phyloP scores from a whole-genome alignment of 805 yeast genomes.

The Wickerhamiella brachini region DNA sequence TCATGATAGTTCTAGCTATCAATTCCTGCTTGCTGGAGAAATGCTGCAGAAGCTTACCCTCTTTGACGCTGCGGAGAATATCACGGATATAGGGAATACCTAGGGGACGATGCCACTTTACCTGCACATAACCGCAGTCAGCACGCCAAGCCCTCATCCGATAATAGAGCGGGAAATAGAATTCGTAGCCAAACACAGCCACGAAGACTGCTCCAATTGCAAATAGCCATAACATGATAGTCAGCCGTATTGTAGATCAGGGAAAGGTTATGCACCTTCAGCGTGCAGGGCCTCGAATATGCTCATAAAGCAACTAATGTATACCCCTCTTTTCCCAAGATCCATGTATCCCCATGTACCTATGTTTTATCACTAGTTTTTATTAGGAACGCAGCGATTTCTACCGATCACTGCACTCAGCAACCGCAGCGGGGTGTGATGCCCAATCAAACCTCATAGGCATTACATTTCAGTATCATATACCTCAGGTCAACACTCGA shows the following conservation, averaged over 20 bases:
- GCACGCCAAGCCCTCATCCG: background rate
- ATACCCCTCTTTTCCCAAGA: too few species aligned
- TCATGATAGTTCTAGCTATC: slow-evolving; percentile 11
- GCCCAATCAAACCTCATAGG: too few species aligned
- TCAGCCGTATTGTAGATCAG: background rate
- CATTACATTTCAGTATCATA: too few species aligned
- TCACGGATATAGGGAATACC: background rate
- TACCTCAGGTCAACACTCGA: too few species aligned
- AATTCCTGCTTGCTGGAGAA: slow-evolving; percentile 11
- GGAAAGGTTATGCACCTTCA: background rate
- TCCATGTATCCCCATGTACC: too few species aligned
- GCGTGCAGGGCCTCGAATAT: too few species aligned
- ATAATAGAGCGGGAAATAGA: background rate
- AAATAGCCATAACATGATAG: background rate
- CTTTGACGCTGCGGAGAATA: background rate
- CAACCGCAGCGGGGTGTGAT: too few species aligned
- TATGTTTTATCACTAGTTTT: too few species aligned
- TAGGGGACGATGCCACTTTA: background rate
- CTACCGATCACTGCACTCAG: too few species aligned
- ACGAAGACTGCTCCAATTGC: background rate
- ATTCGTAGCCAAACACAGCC: background rate
- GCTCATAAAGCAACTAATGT: too few species aligned
- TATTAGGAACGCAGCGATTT: too few species aligned
- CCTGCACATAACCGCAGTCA: background rate
- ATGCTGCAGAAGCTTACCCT: background rate